Evolutionary conservation across 2,329 filamentous ascomycete genomes (phyloP), one percentile per base, ranked within the genome.

Genomic region (Neopestalotiopsis sp.): DNA sequence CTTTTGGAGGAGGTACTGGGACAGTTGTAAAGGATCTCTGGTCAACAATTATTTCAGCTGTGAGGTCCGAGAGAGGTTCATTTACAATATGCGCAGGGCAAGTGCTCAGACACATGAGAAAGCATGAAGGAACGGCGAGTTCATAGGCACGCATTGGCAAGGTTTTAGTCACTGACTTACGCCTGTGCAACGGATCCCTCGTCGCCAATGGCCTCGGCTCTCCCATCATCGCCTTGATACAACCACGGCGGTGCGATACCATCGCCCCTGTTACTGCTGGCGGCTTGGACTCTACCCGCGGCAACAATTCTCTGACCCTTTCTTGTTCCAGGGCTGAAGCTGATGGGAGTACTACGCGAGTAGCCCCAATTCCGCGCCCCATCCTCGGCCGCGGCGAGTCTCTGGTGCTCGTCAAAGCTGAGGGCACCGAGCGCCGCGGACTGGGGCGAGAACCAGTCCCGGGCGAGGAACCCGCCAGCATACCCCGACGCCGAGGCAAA

Each of bases 401-500:
- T 80, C 71, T 84, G 83, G 78, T 95, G 93, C 66, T 94, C 84
- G 4, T 85, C 84, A 75, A 92, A 95, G 56, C 90, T 93, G 13
- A 95, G 83, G 0, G 84, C 85, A 7, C 89, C 92, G 1, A 95
- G 83, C 0, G 84, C 81, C 0, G 87, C 83, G 5, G 89, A 81
- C 1, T 85, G 82, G 0, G 88, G 82, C 0, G 84, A 83, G 74
- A 92, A 93, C 92, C 92, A 95, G 77, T 95, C 91, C 42, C 84
- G 84, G 0, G 92, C 92, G 9, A 95, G 76, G 75, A 95, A 95
- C 0, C 93, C 92, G 20, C 86, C 93, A 0, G 92, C 91, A 72
- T 88, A 90, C 1, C 93, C 92, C 2, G 91, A 94, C 0, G 93
- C 92, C 38, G 90, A 93, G 12, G 88, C 86, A 78, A 95, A 94